Evolutionary conservation across 1,139 yeast genomes (phyloP), one percentile per base, ranked within the genome.

Genomic region (Yamadazyma triangularis): DNA sequence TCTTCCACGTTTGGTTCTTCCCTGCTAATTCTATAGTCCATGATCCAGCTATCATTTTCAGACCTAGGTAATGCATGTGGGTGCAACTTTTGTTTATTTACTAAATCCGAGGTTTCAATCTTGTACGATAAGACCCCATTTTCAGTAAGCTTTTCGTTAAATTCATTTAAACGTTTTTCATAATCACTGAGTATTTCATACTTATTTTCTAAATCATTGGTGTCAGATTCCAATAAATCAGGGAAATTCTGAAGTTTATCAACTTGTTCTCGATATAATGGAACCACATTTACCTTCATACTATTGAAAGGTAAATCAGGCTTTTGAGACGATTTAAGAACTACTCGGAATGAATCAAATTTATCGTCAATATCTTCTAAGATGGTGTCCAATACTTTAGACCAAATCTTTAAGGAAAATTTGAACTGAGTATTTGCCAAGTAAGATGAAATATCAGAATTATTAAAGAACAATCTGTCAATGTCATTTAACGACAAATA

Each of bases 401-500:
- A 64, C 66, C 88, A 69, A 2, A 87, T 57, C 10, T 65, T 54
- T 37, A 86, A 50, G 9, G 93, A 79, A 29, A 75, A 53, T 41
- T 71, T 73, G 55, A 88, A 85, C 51, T 88, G 96, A 7, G 63
- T 55, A 23, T 83, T 80, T 0, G 94, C 96, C 31, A 85, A 69
- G 30, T 57, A 53, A 0, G 75, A 44, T 0, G 87, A 46, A 18
- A 41, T 39, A 9, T 39, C 38, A 12, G 35, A 31, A 15, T 42
- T 37, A 33, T 51, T 50, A 13, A 50, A 46, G 36, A 56, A 65
- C 29, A 64, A 45, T 29, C 53, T 50, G 51, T 91, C 96, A 41
- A 91, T 71, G 24, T 80, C 85, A 4, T 64, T 60, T 29, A 88
- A 58, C 1, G 95, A 91, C 16, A 91, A 56, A 54, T 91, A 91